A percentile compares a stretch with the other conserved stretches of the same genome.
Evolutionary conservation across 805 yeast species (phyloP).

Genomic region (Metschnikowia arizonensis): DNA sequence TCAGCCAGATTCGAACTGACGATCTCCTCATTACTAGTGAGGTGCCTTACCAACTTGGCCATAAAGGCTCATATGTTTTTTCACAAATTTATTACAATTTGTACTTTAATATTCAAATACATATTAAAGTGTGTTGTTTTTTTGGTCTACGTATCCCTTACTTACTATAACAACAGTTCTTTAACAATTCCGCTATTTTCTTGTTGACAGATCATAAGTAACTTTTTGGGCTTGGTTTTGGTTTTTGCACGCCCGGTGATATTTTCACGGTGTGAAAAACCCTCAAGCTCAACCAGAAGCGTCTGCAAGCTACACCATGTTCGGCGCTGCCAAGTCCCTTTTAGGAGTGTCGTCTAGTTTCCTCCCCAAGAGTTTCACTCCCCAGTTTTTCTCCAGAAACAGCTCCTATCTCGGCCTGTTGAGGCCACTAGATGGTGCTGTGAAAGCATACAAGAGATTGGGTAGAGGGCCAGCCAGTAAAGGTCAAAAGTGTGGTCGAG

Average conservation of each 20-base stretch:
- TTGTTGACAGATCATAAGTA: neutral
- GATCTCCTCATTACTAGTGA: conserved; percentile 34
- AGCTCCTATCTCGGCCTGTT: conserved; percentile 51
- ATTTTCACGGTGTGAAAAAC: conserved; percentile 4
- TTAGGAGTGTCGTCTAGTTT: conserved; percentile 3
- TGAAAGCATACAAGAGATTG: conserved; percentile 59
- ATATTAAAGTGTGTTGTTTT: too few relatives aligned
- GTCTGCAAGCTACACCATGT: conserved; percentile 4
- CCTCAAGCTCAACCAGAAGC: conserved; percentile 1
- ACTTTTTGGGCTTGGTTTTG: neutral
- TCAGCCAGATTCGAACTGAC: conserved; percentile 31
- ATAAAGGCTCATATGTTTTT: too few relatives aligned
- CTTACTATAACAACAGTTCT: too few relatives aligned
- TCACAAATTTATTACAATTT: too few relatives aligned
- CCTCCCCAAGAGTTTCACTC: neutral
- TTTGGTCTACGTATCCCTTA: too few relatives aligned
- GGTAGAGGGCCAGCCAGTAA: conserved; percentile 95
- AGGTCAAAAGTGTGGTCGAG: conserved; percentile 96
- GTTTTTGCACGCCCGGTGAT: conserved; percentile 1
- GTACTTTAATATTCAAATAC: neutral
- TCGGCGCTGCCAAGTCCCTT: conserved; percentile 5
- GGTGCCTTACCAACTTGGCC: conserved; percentile 36
- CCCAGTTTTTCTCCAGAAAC: conserved; percentile 24
- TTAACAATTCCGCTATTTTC: neutral
- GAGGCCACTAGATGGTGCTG: conserved; percentile 60